Base-by-base conservation (phyloP, 2,329 filamentous ascomycete species). In the Pestalotiopsis fici region DNA sequence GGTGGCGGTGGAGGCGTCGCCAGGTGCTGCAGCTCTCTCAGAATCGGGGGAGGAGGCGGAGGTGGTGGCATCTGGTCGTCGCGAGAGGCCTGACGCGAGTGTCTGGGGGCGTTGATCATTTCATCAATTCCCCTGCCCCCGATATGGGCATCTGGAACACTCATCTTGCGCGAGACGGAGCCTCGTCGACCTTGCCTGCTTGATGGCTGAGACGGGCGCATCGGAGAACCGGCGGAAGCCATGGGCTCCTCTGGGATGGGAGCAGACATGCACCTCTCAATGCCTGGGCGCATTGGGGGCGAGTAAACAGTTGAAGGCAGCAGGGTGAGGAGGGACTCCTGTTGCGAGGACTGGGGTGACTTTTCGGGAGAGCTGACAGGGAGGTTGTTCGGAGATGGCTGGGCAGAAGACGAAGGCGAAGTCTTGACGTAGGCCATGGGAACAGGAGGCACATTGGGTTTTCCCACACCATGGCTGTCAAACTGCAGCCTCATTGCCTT, bases 401-500 rank as follows among this genome's bases (percentile, higher is more conserved):
- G 74, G 6, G 75, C 78, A 2, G 83, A 81, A 3, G 76, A 76
- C 3, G 78, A 72, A 1, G 82, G 79, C 3, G 83, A 83, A 2
- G 80, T 77, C 71, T 83, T 83, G 11, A 77, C 73, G 69, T 86
- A 87, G 12, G 77, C 81, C 1, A 80, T 71, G 1, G 88, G 87
- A 37, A 90, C 83, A 0, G 81, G 78, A 21, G 87, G 87, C 4
- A 88, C 81, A n/a, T 86, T 84, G 0, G 90, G 89, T 66, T 85
- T 81, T 66, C 73, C 74, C 35, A 81, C 82, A 55, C 85, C 82
- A 67, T 90, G 86, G 2, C 84, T 80, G 71, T 88, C 87, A 72
- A 95, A 90, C 56, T 93, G 89, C 1, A 97, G 89, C 23, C 92
- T 89, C 94, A 98, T 97, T 1, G 94, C 94, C 81, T 93, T 91